Evolutionary conservation across 148 eudicot genomes (phyloP), one percentile per base, ranked within the genome.

Genomic region (Tetragonia tetragonoides): DNA sequence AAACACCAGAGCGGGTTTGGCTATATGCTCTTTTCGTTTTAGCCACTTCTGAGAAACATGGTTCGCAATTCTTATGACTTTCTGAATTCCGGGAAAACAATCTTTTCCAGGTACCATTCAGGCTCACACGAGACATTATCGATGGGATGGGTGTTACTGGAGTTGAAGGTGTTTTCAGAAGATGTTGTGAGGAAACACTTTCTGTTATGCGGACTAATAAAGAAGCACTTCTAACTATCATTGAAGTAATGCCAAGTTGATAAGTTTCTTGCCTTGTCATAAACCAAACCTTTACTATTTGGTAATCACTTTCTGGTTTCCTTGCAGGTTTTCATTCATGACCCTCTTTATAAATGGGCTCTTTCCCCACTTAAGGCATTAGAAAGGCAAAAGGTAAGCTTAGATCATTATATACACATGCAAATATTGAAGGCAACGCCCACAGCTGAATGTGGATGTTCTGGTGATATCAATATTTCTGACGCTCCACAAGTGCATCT

Each of bases 101-200:
- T 84, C 72, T 73, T 79, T 77, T 77, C 53, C 80, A 95, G 99
- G 97, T 95, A 14, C 97, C 99, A 67, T 95, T 91, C 80, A 87
- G 99, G 87, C 89, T 95, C 75, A 95, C 97, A 44, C 86, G 97
- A 74, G 99, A 95, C 80, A 81, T 93, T 76, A 84, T 95, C 46
- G 99, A 95, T 86, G 99, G 97, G 78, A 95, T 95, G 99, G 99
- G 99, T 62, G 88, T 93, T 79, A 89, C 97, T 54, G 99, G 99
- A 71, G 91, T 93, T 57, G 97, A 95, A 90, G 99, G 99, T 77
- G 97, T 95, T 74, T 95, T 87, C 81, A 91, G 97, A 93, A 90
- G 90, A 84, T 95, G 99, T 75, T 93, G 97, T 39, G 94, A 95
- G 85, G 97, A 95, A 89, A 95, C 96, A 38, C 93, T 95, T 67